Base-by-base conservation (phyloP, 345 rosid genomes). In the Kandelia obovata region DNA sequence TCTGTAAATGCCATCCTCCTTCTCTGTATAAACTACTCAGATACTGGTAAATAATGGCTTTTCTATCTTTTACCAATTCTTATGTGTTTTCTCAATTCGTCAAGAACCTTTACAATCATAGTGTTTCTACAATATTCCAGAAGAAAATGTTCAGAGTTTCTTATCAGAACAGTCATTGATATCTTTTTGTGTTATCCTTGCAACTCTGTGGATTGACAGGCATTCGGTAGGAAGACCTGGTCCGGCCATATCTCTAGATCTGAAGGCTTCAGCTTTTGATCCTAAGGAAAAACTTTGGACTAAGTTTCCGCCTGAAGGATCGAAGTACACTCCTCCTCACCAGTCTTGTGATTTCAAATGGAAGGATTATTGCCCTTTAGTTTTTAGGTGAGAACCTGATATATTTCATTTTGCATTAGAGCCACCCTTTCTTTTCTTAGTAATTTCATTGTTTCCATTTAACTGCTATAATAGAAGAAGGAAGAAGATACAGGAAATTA, bases 241-340 rank as follows among this genome's bases (percentile, higher is more conserved):
- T 8, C 99, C 98, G 1, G 89, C 96, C n/a, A 83, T 88, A 67
- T 82, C 91, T 46, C 89, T 92, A 62, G 98, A 95, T 81, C 69
- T 95, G 61, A 95, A 86, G 83, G 66, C 98, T 60, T 90, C 99
- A 0, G 96, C 89, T 62, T 95, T 95, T 39, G 97, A 95, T 79
- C 99, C 99, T 7, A 90, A 72, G 80, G 98, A 95, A 67, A 92
- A 95, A 79, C 85, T 95, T 28, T 96, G 99, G 99, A 96, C 99
- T 7, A 90, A 83, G 57, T 96, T 96, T 74, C 99, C 98, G 2
- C 77, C 98, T 1, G 98, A 86, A 79, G 99, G 99, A 62, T 88
- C 98, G n/a, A 95, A 95, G 64, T 81, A 92, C 75, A 95, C 99
- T 68, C 98, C 99, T 43, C 98, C 98, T 57, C 99, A 95, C 77